Evolutionary conservation across 192 early-diverging fungal species (phyloP).

Genomic region (Coemansia sp.): DNA sequence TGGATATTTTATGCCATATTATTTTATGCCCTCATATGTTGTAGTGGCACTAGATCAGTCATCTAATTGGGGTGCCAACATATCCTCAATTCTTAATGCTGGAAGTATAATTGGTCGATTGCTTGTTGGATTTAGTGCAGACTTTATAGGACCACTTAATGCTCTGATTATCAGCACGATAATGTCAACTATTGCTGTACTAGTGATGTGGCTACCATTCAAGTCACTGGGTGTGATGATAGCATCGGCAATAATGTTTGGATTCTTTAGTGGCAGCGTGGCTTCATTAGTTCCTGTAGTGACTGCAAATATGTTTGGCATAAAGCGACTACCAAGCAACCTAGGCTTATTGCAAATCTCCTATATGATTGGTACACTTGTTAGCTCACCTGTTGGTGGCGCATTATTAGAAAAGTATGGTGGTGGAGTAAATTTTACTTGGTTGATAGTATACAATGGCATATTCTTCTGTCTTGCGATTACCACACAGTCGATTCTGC

Average conservation of each 20-base stretch:
- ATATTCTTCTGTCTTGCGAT: constrained; percentile 19
- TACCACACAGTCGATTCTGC: constrained; percentile 12
- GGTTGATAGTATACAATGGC: constrained; percentile 27
- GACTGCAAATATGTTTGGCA: constrained; percentile 39
- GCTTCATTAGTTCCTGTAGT: constrained; percentile 39
- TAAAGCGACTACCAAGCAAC: constrained; percentile 30
- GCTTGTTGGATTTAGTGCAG: constrained; percentile 26
- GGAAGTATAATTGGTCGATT: constrained; percentile 31
- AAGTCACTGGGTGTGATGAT: constrained; percentile 22
- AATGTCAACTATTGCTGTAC: constrained; percentile 20
- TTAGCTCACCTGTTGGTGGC: constrained; percentile 35
- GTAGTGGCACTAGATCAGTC: constrained; percentile 7
- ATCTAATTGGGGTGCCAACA: constrained; percentile 25
- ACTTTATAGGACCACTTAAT: constrained; percentile 28
- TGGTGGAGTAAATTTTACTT: constrained; percentile 20
- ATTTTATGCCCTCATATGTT: constrained; percentile 31
- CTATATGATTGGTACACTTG: constrained; percentile 25
- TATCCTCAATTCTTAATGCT: constrained; percentile 39
- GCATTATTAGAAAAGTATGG: constrained; percentile 35
- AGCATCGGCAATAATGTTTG: constrained; percentile 27
- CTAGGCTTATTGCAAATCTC: constrained; percentile 35
- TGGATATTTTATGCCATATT: constrained; percentile 29
- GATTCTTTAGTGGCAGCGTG: constrained; percentile 35
- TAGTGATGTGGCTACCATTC: constrained; percentile 44
- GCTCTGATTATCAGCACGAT: constrained; percentile 22